Percentiles rank a stretch among this genome's conserved stretches.
phyloP scores from a whole-genome alignment of 1,284 basidiomycete genomes.

The Golubevia sp. region DNA sequence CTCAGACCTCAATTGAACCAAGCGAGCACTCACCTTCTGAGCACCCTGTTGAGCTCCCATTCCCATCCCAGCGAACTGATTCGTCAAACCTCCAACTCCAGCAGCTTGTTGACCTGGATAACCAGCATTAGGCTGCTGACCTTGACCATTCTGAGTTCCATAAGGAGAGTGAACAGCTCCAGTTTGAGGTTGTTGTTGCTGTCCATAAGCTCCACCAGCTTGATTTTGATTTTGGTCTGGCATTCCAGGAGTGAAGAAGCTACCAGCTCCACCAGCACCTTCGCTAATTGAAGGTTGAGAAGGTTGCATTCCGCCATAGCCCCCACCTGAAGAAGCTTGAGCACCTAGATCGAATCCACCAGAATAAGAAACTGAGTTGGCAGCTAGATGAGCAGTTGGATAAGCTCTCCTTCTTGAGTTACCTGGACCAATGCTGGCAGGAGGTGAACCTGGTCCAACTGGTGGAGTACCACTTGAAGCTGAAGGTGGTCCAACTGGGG shows the following conservation, averaged over 20 bases:
- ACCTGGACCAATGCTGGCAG: conserved; percentile 27
- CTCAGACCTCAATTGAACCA: no score
- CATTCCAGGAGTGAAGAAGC: conserved; percentile 19
- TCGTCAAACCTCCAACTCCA: conserved; percentile 36
- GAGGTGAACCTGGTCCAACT: conserved; percentile 8
- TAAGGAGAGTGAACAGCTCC: conserved; percentile 4
- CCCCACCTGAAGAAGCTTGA: conserved; percentile 9
- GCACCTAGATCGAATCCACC: conserved; percentile 33
- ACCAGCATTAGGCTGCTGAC: conserved; percentile 9
- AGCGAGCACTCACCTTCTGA: conserved; percentile 16
- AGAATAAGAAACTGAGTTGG: conserved; percentile 54
- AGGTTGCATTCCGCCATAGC: conserved; percentile 19
- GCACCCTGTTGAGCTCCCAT: conserved; percentile 21
- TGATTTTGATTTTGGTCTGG: conserved; percentile 9
- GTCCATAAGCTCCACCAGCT: neutral
- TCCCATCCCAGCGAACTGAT: conserved; percentile 51
- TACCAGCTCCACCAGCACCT: conserved; percentile 16
- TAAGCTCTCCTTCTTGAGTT: conserved; percentile 43
- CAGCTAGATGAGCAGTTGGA: conserved; percentile 54
- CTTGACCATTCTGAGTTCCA: conserved; percentile 1
- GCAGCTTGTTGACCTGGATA: conserved; percentile 6
- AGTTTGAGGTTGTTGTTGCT: neutral
- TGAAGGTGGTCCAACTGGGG: conserved; percentile 22
- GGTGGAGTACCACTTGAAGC: neutral
- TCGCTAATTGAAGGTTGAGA: conserved; percentile 20